These are phyloP conservation scores for Capronia americana DNA, from an alignment of 2,329 filamentous ascomycete species.

Conservation along the genomic window DNA sequence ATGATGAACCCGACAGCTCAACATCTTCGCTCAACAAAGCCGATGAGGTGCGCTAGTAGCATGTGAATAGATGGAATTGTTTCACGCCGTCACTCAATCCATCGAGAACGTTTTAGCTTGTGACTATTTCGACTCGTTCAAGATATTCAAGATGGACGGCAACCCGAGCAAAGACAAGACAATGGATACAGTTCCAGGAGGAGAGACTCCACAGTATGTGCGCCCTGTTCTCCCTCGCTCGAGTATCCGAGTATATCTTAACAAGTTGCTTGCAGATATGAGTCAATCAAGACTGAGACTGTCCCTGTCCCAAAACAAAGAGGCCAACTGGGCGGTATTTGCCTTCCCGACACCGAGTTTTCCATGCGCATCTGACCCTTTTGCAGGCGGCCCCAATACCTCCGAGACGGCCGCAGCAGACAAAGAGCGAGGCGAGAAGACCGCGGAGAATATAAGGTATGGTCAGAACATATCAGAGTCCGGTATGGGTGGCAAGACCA, in stretches of 20 bases:
- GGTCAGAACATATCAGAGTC: slow-evolving; percentile 63
- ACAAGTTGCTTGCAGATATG: slow-evolving; percentile 57
- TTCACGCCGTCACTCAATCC: slow-evolving; percentile 36
- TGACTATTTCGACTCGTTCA: slow-evolving; percentile 37
- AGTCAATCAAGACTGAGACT: slow-evolving; percentile 60
- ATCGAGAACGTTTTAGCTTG: slow-evolving; percentile 38
- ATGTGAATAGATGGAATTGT: slow-evolving; percentile 38
- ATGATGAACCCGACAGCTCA: slow-evolving; percentile 5
- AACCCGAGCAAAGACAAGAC: slow-evolving; percentile 47
- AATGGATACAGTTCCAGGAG: slow-evolving; percentile 66
- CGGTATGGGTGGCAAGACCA: slow-evolving; percentile 62
- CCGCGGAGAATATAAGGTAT: slow-evolving; percentile 61
- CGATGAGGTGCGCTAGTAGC: not conserved
- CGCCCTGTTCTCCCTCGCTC: slow-evolving; percentile 3
- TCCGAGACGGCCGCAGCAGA: slow-evolving; percentile 19
- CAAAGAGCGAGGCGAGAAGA: slow-evolving; percentile 48
- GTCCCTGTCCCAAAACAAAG: slow-evolving; percentile 59
- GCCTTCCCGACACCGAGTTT: slow-evolving; percentile 8
- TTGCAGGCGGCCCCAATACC: slow-evolving; percentile 32
- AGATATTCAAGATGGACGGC: slow-evolving; percentile 28
- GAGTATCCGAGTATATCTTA: not conserved
- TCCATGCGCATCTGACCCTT: slow-evolving; percentile 17
- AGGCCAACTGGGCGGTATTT: slow-evolving; percentile 62
- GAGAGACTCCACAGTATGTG: slow-evolving; percentile 63
- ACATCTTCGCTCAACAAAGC: slow-evolving; percentile 17